Evolutionary conservation across 805 yeast genomes (phyloP), one percentile per base, ranked within the genome.

Genomic region (Vanderwaltozyma polyspora): DNA sequence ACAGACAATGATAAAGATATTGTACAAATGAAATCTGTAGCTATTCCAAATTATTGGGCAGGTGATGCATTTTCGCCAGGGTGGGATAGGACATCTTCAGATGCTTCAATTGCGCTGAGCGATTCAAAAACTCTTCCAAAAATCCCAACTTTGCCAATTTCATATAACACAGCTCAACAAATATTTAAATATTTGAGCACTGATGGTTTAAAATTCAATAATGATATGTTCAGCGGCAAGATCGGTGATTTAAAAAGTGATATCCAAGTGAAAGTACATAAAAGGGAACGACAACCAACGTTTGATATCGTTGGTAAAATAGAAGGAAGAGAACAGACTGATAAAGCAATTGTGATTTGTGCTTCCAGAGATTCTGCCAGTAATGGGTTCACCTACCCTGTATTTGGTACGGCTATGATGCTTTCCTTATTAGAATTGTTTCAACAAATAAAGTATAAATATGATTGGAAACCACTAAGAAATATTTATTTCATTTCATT

Each of bases 51-150:
- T 36, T 59, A 57, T 35, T 69, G 72, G 32, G 72, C 86, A 1
- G 95, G 96, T 3, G 91, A 86, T 52, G 70, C 83, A 4, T 52
- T 81, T 19, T 67, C 79, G 4, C 93, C 94, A 0, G 93, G 89
- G 2, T 73, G 78, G 74, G 22, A 29, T 18, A 34, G 39, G 13
- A 61, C 72, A 21, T 60, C 57, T 32, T 9, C 19, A 10, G 62
- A 61, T n/a, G 62, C 23, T 7, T 8, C 64, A 37, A 46, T 60
- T 13, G 57, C 55, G 4, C 62, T 74, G 61, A 55, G 63, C 6
- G 59, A 67, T 13, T 70, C 79, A 0, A 49, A 49, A 4, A 60
- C 72, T 24, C 62, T 80, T 3, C 79, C 91, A 1, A 67, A 74
- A 16, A 72, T 87, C 4, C 94, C 95, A 1, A 68, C 79, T 8